Percentiles rank a stretch among this genome's conserved stretches.
Conservation (phyloP, 768 basidiomycete species). For the Jaapia argillacea region DNA sequence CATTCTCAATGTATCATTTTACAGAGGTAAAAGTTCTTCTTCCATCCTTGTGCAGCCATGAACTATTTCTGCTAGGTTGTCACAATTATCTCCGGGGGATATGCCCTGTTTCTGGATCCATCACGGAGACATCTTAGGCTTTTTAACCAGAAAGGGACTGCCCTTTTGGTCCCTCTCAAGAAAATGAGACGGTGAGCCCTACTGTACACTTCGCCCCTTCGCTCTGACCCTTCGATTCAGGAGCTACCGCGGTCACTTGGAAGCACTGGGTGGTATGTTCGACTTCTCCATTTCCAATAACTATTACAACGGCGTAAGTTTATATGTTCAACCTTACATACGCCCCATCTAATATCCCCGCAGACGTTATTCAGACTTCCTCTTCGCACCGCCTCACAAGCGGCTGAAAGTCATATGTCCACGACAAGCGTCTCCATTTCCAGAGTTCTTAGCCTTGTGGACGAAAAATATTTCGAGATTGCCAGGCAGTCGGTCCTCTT, state of each 20-base stretch:
- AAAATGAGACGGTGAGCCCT: constrained; percentile 23
- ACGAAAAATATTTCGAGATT: no score
- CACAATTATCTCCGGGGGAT: constrained; percentile 21
- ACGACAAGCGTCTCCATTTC: no score
- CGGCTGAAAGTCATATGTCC: no score
- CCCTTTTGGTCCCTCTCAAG: constrained; percentile 18
- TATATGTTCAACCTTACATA: no score
- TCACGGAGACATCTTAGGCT: constrained; percentile 25
- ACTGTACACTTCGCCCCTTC: not conserved
- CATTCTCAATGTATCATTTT: constrained; percentile 42
- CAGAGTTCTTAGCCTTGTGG: no score
- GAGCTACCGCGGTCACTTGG: constrained; percentile 31
- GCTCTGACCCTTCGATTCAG: constrained; percentile 18
- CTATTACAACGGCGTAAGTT: constrained; percentile 31
- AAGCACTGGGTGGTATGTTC: constrained; percentile 27
- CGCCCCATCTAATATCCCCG: not conserved
- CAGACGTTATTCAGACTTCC: constrained; percentile 41
- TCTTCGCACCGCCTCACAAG: constrained; percentile 22
- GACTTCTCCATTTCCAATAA: constrained; percentile 22
- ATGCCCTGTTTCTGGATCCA: constrained; percentile 34
- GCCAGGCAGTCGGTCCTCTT: no score
- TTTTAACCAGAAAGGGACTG: not conserved
- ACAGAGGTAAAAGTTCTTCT: constrained; percentile 27
- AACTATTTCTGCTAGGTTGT: constrained; percentile 15
- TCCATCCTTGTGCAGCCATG: constrained; percentile 11